These are phyloP conservation scores for Nowakowskiella sp. DNA, from an alignment of 192 early-diverging fungal genomes.

Conservation along the genomic window DNA sequence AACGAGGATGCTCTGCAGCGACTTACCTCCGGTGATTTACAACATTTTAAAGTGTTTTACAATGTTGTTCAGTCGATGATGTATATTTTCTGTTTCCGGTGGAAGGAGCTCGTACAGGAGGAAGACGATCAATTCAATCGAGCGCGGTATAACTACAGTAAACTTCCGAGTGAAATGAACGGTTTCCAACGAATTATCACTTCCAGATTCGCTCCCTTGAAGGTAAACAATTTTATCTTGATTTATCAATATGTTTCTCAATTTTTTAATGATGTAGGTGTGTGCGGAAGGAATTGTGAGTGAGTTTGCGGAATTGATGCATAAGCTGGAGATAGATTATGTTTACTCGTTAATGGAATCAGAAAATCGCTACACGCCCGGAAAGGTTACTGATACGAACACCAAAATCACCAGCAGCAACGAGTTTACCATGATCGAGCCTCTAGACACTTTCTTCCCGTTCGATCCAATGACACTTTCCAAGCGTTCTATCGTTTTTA, in stretches of 20 bases:
- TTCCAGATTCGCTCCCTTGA: slow-evolving; percentile 72
- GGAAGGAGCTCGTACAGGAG: slow-evolving; percentile 65
- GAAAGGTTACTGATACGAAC: slow-evolving; percentile 10
- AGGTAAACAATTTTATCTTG: slow-evolving; percentile 29
- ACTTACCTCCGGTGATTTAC: slow-evolving; percentile 11
- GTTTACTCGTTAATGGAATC: slow-evolving; percentile 67
- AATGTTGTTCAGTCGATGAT: slow-evolving; percentile 77
- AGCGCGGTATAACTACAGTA: slow-evolving; percentile 12
- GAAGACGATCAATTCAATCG: slow-evolving; percentile 7
- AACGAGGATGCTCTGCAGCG: slow-evolving; percentile 36
- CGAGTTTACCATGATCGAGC: slow-evolving; percentile 10
- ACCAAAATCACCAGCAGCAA: slow-evolving; percentile 2
- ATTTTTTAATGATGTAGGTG: slow-evolving; percentile 27
- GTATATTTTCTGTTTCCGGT: slow-evolving; percentile 93
- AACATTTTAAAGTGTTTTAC: slow-evolving; percentile 75
- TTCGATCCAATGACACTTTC: slow-evolving; percentile 85
- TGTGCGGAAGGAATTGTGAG: slow-evolving; percentile 70
- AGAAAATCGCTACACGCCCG: slow-evolving; percentile 30
- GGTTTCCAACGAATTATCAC: slow-evolving; percentile 66
- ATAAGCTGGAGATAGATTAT: slow-evolving; percentile 76
- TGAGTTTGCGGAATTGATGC: slow-evolving; percentile 79
- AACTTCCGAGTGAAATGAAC: slow-evolving; percentile 36
- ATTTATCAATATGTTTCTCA: background rate
- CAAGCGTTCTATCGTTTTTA: slow-evolving; percentile 54
- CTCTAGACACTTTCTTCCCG: slow-evolving; percentile 80